Evolutionary conservation across 306 rosid species (phyloP).

Genomic region (Fragaria nilgerrensis): DNA sequence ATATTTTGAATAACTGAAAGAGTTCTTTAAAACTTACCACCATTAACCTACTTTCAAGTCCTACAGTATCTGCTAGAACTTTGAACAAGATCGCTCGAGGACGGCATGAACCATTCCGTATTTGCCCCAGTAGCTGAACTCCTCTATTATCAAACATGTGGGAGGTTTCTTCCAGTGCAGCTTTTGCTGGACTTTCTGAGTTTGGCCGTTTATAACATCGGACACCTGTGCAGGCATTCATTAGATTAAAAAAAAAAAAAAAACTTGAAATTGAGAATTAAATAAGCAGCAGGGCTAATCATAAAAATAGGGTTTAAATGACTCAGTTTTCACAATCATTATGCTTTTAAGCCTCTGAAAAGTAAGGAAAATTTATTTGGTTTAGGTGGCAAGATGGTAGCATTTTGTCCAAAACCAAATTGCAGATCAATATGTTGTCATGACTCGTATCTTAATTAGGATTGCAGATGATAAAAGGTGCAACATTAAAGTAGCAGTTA

Average conservation of each 20-base stretch:
- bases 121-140: conserved; percentile 89
- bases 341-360: not conserved
- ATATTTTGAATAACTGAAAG: not conserved
- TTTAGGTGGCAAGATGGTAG: not conserved
- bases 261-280: not conserved
- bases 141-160: conserved; percentile 86
- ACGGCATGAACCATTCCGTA: conserved; percentile 90
- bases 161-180: conserved; percentile 68
- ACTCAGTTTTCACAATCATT: not conserved
- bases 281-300: not conserved
- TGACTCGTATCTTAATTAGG: not conserved
- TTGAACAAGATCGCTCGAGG: conserved; percentile 93
- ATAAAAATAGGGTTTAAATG: not conserved
- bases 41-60: conserved; percentile 86
- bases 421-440: not conserved
- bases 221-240: conserved; percentile 62
- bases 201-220: conserved; percentile 81
- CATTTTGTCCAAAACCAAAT: not conserved
- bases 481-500: conserved; percentile 3
- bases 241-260: not conserved
- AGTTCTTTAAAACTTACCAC: conserved; percentile 65
- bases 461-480: not conserved
- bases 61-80: conserved; percentile 93
- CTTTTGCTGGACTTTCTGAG: conserved; percentile 93
- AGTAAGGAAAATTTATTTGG: not conserved